Evolutionary conservation across 140 eudicot genomes (phyloP).

Genomic region (Oenanthe javanica): DNA sequence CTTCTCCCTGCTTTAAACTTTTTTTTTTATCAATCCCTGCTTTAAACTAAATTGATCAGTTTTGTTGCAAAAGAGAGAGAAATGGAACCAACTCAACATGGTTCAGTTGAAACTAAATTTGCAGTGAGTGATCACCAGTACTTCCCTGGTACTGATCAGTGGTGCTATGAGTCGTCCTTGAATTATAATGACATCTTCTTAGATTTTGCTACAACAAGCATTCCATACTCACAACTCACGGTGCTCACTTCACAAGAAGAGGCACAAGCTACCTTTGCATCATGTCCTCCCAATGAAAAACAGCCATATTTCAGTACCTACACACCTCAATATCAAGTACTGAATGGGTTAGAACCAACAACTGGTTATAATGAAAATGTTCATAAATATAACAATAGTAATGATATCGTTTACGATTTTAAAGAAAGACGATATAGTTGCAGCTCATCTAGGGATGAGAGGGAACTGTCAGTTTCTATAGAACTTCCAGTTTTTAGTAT

Average conservation of each 20-base stretch:
- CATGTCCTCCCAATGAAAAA: constrained; percentile 27
- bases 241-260: constrained; percentile 23
- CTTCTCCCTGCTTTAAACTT: too few relatives aligned
- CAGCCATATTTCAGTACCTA: constrained; percentile 25
- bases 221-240: constrained; percentile 29
- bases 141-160: constrained; percentile 10
- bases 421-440: constrained; percentile 9
- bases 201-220: constrained; percentile 17
- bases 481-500: constrained; percentile 23
- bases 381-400: neutral
- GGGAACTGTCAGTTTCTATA: constrained; percentile 8
- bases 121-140: constrained; percentile 8
- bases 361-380: neutral
- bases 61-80: constrained; percentile 12
- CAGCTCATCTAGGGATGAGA: constrained; percentile 16
- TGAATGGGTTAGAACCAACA: constrained; percentile 12
- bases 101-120: constrained; percentile 36
- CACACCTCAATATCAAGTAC: constrained; percentile 13
- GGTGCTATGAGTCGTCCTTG: constrained; percentile 19
- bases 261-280: constrained; percentile 21
- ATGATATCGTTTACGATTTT: neutral
- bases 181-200: constrained; percentile 13
- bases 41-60: neutral
- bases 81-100: constrained; percentile 38
- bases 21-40: too few relatives aligned